Evolutionary conservation across 2,329 filamentous ascomycete genomes (phyloP), one percentile per base, ranked within the genome.

Genomic region (Colletotrichum sp.): DNA sequence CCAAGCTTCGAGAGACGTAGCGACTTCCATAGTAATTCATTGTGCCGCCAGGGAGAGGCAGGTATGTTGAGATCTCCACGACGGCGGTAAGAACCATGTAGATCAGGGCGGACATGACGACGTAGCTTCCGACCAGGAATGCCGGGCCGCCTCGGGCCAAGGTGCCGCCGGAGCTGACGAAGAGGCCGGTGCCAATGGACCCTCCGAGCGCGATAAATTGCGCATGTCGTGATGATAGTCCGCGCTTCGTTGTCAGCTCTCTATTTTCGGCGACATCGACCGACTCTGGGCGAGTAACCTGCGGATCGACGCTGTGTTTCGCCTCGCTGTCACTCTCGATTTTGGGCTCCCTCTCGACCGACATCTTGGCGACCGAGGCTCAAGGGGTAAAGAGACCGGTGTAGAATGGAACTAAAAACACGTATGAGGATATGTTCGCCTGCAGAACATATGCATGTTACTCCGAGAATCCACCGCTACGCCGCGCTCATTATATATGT

Each of bases 1-100:
- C 88, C 77, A 89, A 86, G 1, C 88, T 86, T 79, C 89, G 88
- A 78, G 90, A 88, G 18, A 90, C 87, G 73, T 88, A 90, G 52
- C 89, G 86, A 6, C 28, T 58, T n/a, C 83, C 82, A 55, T 43
- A 77, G 34, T 66, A 64, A 18, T 38, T 28, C 32, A 60, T 66
- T 6, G 66, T 56, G 38, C 69, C 68, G 1, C 76, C 76, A 1
- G 32, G 64, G 5, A 76, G 38, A 30, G 76, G 76, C 18, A 74
- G 55, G 30, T 61, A 92, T 0, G 91, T 68, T 16, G 48, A 26
- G 21, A 68, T 60, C 30, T 58, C 48, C 1, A 68, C 34, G 12
- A 68, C 52, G 13, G 66, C 30, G 12, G 48, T 88, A 79, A 90
- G 87, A 79, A 87, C 81, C 52, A 81, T 81, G 78, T 84, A 84